Percentiles rank a stretch among this genome's conserved stretches.
Evolutionary conservation across 2,329 filamentous ascomycete species (phyloP).

Genomic region (Pseudocercospora vitis): DNA sequence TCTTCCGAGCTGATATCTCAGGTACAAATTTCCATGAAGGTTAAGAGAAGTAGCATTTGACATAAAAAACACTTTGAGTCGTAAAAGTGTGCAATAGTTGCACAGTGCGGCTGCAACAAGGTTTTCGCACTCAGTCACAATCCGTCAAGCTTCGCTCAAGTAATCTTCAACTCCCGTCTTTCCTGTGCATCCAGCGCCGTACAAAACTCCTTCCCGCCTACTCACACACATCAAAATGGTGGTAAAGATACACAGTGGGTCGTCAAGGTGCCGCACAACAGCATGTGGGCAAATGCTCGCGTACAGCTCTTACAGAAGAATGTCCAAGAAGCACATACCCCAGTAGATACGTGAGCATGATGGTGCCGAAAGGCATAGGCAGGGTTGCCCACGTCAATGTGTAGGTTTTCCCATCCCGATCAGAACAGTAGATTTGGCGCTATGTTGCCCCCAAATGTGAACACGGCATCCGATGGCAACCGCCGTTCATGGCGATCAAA

Average conservation of each 20-base stretch:
- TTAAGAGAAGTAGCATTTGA: neutral
- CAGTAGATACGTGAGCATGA: constrained; percentile 3
- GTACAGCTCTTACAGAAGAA: neutral
- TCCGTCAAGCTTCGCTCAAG: neutral
- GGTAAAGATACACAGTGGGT: constrained; percentile 7
- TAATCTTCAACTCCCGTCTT: neutral
- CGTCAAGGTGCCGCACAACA: neutral
- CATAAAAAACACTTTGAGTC: constrained; percentile 4
- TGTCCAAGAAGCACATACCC: constrained; percentile 3
- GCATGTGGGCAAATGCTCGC: neutral
- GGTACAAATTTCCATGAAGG: too few relatives aligned
- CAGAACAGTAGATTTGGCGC: constrained; percentile 2
- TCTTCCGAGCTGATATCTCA: neutral
- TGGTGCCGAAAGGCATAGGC: constrained; percentile 5
- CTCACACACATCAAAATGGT: constrained; percentile 9
- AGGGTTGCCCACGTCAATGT: neutral
- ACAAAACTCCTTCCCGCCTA: neutral
- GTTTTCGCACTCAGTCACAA: neutral
- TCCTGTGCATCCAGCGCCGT: constrained; percentile 6
- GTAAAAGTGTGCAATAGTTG: neutral
- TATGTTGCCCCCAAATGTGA: neutral
- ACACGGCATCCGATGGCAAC: neutral
- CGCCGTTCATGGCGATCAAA: constrained; percentile 8
- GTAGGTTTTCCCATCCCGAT: neutral
- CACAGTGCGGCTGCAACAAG: too few relatives aligned